Base-by-base conservation (phyloP, 768 basidiomycete species). In the Thelephora aurantiotincta region DNA sequence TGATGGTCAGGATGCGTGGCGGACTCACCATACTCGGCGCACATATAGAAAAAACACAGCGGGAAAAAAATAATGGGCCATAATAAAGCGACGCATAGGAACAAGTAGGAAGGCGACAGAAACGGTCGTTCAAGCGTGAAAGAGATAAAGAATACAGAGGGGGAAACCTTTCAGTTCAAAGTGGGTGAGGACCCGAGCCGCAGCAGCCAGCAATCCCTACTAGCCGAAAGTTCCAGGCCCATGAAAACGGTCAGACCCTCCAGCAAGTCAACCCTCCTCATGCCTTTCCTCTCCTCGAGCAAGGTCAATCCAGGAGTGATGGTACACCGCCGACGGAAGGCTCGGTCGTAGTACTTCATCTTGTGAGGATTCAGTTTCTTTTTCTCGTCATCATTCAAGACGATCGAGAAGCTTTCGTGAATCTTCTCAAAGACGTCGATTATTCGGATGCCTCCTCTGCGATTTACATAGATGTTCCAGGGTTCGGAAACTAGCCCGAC, bases 261-360 rank as follows among this genome's bases (percentile, higher is more conserved):
- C 13, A 60, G 52, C 12, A 60, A 46, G 26, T 60, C 58, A 3
- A 60, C 55, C 14, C 56, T 45, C 18, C 51, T 53, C 50, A 55
- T 45, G 4, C 58, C 58, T 30, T 45, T 34, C 30, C 20, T 20
- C 38, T 48, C 35, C 44, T 55, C 54, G 14, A 35, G 45, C 16
- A 22, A 38, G 1, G 49, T 36, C n/a, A 57, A 41, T 6, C 22
- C 47, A 14, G 44, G 50, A 3, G 51, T 30, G 2, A 42, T 44
- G 16, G 46, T 18, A 44, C 55, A 60, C 13, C 58, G 46, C 14
- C 43, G 33, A 13, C 35, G 35, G 49, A 54, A 55, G 1, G 55
- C 55, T 11, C 35, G 47, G 13, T 52, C 38, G 38, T 45, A 48
- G 5, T 47, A 35, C 14, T 38, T 23, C 14, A 47, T 30, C 6